Evolutionary conservation across 495 filamentous ascomycete species (phyloP), one percentile per base, ranked within the genome.

Genomic region (Schizothecium vesticola): DNA sequence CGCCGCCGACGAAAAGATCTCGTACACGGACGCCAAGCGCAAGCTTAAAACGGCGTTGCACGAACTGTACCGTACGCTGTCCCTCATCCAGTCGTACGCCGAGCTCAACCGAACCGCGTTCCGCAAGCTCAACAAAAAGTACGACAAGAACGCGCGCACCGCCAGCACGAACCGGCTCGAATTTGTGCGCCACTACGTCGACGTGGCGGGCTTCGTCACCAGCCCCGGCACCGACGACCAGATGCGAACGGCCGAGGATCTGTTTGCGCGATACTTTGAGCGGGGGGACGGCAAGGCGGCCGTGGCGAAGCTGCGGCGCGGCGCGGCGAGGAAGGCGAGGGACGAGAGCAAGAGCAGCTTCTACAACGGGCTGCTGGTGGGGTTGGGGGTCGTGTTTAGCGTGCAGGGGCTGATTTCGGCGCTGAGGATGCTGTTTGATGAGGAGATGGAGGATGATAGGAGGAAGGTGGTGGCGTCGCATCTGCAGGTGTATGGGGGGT

Each of bases 121-220:
- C 67, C 90, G 93, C 7, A 99, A 99, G 77, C 93, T 99, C 73
- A 98, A 95, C 78, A 99, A 99, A 80, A 99, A 99, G 79, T 97
- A 93, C 72, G 94, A 99, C 81, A 98, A 98, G 78, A 87, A 94
- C 69, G 87, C 92, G 58, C 86, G 88, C 22, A 90, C 91, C 3
- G 8, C 6, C 43, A 84, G 89, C 3, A 83, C 89, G 1, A 33
- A 59, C 43, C 19, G 43, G 51, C 28, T 65, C 69, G 84, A 90
- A 24, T 98, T 93, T 73, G 93, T 97, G 92, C 88, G 88, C 10
- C 94, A 97, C 69, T 93, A 92, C 74, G 91, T 98, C 63, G 93
- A 94, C 81, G 90, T 90, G 70, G 86, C 93, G 9, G 91, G 89
- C 82, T 99, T 97, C 75, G 94, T 96, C n/a, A 87, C 90, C 72